Evolutionary conservation across 768 basidiomycete genomes (phyloP), one percentile per base, ranked within the genome.

Genomic region (Lactarius vividus): DNA sequence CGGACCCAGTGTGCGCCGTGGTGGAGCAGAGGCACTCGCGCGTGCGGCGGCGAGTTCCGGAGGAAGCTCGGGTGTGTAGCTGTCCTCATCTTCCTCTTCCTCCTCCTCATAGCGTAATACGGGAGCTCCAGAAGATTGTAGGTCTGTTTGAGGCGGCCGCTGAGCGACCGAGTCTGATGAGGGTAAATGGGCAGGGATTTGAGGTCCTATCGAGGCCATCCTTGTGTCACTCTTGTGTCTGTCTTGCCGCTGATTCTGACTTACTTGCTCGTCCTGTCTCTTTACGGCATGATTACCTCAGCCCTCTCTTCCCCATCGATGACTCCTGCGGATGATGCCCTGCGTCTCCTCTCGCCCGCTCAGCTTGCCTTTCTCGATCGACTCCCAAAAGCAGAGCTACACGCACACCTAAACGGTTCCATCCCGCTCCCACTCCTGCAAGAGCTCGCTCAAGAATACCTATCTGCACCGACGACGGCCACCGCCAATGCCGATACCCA

Each of bases 401-500:
- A 94, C 67, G 92, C 92, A 0, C 92, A 94, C 72, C 82, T 93
- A 4, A 93, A 93, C 70, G 92, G 92, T 0, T 94, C 86, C 11
- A 93, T 94, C 39, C 92, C 92, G 0, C 76, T 92, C 29, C 60
- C 76, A 0, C 75, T 84, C 31, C 81, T 94, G 0, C 84, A 85
- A 67, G 80, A 85, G 9, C 84, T 94, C 16, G 89, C 88, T 0
- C 69, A 70, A 10, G 79, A 84, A 39, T 80, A 74, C 62, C 62
- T 68, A 1, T 20, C 69, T 10, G 26, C 60, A 16, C 9, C 35
- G 1, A 13, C 61, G 1, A 37, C 33, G 18, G 40, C 39, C 28
- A 5, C 49, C 5, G 46, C 10, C 28, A 11, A 23, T 35, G 28
- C 29, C 18, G 15, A 1, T 26, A 0, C 20, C 15, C 15, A 7